Percentiles rank a stretch among this genome's conserved stretches.
Evolutionary conservation across 1,284 basidiomycete genomes (phyloP).

Genomic region (Sanghuangporus sanghuang): DNA sequence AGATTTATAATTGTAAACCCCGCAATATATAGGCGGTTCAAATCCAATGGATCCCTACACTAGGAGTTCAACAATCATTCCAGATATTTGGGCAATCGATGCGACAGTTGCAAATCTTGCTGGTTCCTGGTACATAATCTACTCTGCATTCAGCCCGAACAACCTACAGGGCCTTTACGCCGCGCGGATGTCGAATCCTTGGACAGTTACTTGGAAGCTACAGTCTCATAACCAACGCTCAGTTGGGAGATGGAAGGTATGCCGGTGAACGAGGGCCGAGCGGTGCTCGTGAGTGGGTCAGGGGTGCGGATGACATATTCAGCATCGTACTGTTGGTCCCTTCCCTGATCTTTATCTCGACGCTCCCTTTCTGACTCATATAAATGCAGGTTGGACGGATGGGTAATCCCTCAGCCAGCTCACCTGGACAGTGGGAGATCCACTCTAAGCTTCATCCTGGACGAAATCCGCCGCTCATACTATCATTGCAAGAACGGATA

Average conservation of each 20-base stretch:
- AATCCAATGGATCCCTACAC: not conserved
- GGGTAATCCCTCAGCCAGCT: not conserved
- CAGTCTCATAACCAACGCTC: not conserved
- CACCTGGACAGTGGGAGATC: not conserved
- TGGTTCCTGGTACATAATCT: not conserved
- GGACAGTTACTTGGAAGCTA: not conserved
- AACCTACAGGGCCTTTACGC: not conserved
- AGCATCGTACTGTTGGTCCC: not conserved
- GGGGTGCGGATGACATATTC: not conserved
- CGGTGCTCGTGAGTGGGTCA: not conserved
- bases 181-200: not conserved
- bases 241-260: not conserved
- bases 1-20: not conserved
- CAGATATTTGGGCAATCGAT: not conserved
- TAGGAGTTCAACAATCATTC: not conserved
- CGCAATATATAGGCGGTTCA: not conserved
- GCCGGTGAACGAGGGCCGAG: not conserved
- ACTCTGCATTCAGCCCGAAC: not conserved
- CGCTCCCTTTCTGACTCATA: not conserved
- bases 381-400: not conserved
- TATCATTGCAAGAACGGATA: not conserved
- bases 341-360: not conserved
- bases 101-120: not conserved
- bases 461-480: not conserved
- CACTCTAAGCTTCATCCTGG: not conserved